These are phyloP conservation scores for Neurospora africana DNA, from an alignment of 495 filamentous ascomycete genomes.

Conservation along the genomic window DNA sequence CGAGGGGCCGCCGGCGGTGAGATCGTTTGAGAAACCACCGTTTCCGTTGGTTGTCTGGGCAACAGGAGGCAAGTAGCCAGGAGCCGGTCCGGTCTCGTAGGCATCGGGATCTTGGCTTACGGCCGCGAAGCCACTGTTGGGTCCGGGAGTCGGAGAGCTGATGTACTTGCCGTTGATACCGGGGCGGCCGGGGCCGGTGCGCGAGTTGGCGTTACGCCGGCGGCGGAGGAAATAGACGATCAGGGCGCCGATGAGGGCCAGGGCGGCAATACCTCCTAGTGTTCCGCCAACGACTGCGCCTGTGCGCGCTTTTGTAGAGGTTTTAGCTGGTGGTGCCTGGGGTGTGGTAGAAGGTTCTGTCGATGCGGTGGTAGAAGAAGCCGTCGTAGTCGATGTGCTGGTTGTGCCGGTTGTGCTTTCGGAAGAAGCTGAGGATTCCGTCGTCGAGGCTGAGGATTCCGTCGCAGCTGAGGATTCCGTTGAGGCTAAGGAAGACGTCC, in stretches of 20 bases:
- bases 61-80: constrained; percentile 7
- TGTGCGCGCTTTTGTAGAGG: constrained; percentile 16
- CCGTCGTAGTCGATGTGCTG: constrained; percentile 10
- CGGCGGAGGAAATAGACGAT: constrained; percentile 21
- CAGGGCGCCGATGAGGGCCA: constrained; percentile 20
- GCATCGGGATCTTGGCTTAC: constrained; percentile 17
- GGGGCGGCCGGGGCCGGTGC: constrained; percentile 22
- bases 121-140: constrained; percentile 15
- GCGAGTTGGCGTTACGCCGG: constrained; percentile 23
- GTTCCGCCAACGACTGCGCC: constrained; percentile 38
- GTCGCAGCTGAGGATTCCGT: constrained; percentile 9
- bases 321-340: constrained; percentile 2
- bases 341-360: constrained; percentile 6
- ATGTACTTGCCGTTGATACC: constrained; percentile 20
- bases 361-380: not conserved
- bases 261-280: constrained; percentile 27
- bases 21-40: constrained; percentile 10
- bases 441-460: constrained; percentile 2
- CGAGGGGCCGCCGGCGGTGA: constrained; percentile 12
- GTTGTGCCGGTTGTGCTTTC: constrained; percentile 9
- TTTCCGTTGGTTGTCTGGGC: not conserved
- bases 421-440: constrained; percentile 8
- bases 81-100: constrained; percentile 17
- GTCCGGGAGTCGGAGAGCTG: constrained; percentile 15
- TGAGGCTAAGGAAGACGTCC: constrained; percentile 4